Conservation (phyloP, 2,329 filamentous ascomycete species). For the Raffaelea ambrosiae region DNA sequence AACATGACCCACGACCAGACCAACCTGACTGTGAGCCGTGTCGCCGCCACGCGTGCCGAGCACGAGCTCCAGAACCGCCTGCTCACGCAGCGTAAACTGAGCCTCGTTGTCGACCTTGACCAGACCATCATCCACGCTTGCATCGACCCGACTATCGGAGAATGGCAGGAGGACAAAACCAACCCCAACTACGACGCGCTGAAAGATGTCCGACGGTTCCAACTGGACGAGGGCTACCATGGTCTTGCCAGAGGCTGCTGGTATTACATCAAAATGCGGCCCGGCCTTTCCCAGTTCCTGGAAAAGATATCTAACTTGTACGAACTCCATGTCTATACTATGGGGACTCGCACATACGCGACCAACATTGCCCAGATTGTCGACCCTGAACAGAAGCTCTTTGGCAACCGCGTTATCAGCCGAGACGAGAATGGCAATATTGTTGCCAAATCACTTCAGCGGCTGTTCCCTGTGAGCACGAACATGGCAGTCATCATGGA, state of each 20-base stretch:
- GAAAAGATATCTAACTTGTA: conserved; percentile 70
- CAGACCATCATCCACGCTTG: conserved; percentile 98
- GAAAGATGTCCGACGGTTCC: conserved; percentile 80
- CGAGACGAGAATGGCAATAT: conserved; percentile 95
- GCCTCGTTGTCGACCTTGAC: conserved; percentile 91
- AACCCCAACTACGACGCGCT: conserved; percentile 90
- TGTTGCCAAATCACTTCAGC: conserved; percentile 79
- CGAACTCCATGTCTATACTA: conserved; percentile 97
- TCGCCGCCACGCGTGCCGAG: conserved; percentile 73
- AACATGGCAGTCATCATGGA: conserved; percentile 99
- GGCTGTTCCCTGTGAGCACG: conserved; percentile 91
- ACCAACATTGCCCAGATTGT: conserved; percentile 86
- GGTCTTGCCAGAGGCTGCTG: conserved; percentile 65
- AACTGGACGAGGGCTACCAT: conserved; percentile 77
- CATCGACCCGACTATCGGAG: conserved; percentile 89
- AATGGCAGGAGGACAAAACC: conserved; percentile 82
- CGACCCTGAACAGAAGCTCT: conserved; percentile 80
- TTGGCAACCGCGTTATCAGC: conserved; percentile 91
- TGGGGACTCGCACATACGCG: conserved; percentile 97
- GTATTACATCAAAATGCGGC: conserved; percentile 98
- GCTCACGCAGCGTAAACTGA: conserved; percentile 73
- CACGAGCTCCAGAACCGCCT: conserved; percentile 79
- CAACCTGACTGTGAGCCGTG: conserved; percentile 72
- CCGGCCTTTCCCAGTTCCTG: conserved; percentile 75
- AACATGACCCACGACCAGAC: conserved; percentile 93